A percentile compares a stretch with the other conserved stretches of the same genome.
Evolutionary conservation across 1,139 yeast species (phyloP).

Genomic region (Yamadazyma membranifaciens): DNA sequence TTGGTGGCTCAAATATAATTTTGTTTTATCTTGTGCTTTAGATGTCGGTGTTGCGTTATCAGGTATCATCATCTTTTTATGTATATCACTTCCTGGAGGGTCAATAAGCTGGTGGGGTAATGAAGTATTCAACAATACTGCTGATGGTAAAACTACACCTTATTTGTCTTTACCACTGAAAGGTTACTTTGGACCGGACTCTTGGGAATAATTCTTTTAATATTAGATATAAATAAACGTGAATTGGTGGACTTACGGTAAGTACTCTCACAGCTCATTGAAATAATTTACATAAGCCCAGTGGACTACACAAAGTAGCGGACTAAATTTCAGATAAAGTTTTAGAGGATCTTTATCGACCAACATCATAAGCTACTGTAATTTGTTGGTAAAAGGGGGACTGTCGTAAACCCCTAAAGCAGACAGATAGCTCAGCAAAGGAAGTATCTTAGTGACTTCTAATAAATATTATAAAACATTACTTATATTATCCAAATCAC

Average conservation of each 20-base stretch:
- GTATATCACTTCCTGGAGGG: constrained; percentile 26
- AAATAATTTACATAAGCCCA: no score
- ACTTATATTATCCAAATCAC: no score
- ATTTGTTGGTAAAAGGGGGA: no score
- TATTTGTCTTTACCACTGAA: background rate
- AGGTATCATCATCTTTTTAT: constrained; percentile 38
- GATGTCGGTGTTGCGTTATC: constrained; percentile 46
- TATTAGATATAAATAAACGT: no score
- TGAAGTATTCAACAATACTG: constrained; percentile 10
- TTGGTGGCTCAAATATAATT: constrained; percentile 47
- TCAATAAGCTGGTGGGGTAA: constrained; percentile 42
- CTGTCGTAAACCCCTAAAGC: no score
- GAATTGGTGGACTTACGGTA: no score
- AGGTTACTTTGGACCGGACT: constrained; percentile 4
- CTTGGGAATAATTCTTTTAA: constrained; percentile 11
- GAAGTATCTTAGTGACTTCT: background rate
- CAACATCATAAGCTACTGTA: no score
- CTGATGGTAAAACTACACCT: constrained; percentile 4
- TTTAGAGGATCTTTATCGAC: no score
- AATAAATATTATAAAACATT: constrained; percentile 14
- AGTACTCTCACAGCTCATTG: no score
- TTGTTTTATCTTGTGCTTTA: constrained; percentile 41
- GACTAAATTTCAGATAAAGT: no score
- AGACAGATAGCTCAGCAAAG: no score
- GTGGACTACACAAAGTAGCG: no score